Evolutionary conservation across 1,284 basidiomycete genomes (phyloP), one percentile per base, ranked within the genome.

Genomic region (Neonothopanus nambi): DNA sequence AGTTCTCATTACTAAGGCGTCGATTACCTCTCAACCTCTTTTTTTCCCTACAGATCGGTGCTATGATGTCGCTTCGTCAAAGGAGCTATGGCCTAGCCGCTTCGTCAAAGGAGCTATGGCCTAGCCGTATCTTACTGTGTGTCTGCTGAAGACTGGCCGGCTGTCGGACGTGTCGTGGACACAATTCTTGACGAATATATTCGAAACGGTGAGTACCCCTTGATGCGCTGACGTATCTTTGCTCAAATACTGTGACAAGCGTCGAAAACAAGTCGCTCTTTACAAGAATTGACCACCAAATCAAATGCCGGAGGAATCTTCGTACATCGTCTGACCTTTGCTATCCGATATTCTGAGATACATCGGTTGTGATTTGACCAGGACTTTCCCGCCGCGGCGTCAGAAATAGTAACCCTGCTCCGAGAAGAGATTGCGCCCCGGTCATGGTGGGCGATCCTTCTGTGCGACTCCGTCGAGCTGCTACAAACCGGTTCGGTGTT

Each of bases 61-160:
- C 90, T 2, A 82, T 82, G 61, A 75, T 72, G n/a, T 81, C 91
- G 56, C 74, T 87, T 42, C 74, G 75, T 53, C 75, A 80, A 57
- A n/a, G n/a, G n/a, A n/a, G n/a, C n/a, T n/a, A n/a, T n/a, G n/a
- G n/a, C n/a, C n/a, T n/a, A n/a, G n/a, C n/a, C n/a, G n/a, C n/a
- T n/a, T n/a, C n/a, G n/a, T n/a, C n/a, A n/a, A n/a, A 84, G 82
- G 62, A 78, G 87, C 52, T 93, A 87, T 62, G 88, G 87, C 2
- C 69, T 89, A 13, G 90, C 91, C 0, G 73, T 93, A 8, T 86
- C 88, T 0, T 93, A 91, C 62, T 86, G 77, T 55, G 81, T 82
- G 2, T 87, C 87, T 6, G 89, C 89, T 3, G 87, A 89, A 66
- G 89, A 93, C 61, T 91, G 88, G 87, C 70, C 77, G 1, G 86